phyloP scores from a whole-genome alignment of 2,329 filamentous ascomycete species.

The Tricladium varicosporioides region DNA sequence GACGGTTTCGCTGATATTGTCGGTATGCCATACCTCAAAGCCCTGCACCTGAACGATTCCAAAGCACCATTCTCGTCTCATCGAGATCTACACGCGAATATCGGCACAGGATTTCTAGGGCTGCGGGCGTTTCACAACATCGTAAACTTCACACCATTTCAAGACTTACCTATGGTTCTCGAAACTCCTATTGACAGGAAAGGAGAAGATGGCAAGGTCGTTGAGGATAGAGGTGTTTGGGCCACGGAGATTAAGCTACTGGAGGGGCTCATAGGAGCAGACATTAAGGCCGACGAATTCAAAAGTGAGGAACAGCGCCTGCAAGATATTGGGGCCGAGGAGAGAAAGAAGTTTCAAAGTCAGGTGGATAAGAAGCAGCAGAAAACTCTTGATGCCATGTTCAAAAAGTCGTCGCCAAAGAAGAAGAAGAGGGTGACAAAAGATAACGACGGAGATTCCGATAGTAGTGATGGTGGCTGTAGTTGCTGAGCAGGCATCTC shows the following conservation, averaged over 20 bases:
- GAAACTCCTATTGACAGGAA: conserved; percentile 89
- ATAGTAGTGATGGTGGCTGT: conserved; percentile 28
- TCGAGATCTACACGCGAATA: conserved; percentile 91
- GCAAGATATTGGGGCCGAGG: conserved; percentile 63
- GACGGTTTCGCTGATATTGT: conserved; percentile 74
- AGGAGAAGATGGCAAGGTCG: conserved; percentile 60
- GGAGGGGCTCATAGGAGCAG: conserved; percentile 83
- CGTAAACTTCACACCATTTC: conserved; percentile 77
- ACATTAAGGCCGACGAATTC: conserved; percentile 74
- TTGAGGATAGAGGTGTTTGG: conserved; percentile 83
- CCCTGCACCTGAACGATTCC: conserved; percentile 91
- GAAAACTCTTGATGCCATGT: conserved; percentile 37
- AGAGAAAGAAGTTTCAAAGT: conserved; percentile 72
- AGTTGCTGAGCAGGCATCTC: conserved; percentile 19
- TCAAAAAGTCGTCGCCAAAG: conserved; percentile 36
- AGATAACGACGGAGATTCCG: conserved; percentile 25
- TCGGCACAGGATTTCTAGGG: conserved; percentile 91
- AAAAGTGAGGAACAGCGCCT: conserved; percentile 61
- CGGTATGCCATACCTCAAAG: conserved; percentile 75
- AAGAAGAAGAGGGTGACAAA: conserved; percentile 39
- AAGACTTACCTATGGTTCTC: conserved; percentile 82
- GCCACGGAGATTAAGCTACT: conserved; percentile 92
- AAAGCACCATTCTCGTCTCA: conserved; percentile 83
- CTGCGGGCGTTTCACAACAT: conserved; percentile 87
- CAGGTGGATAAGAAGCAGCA: conserved; percentile 73